Evolutionary conservation across 345 rosid genomes (phyloP).

Genomic region (Pugionium dolabratum): DNA sequence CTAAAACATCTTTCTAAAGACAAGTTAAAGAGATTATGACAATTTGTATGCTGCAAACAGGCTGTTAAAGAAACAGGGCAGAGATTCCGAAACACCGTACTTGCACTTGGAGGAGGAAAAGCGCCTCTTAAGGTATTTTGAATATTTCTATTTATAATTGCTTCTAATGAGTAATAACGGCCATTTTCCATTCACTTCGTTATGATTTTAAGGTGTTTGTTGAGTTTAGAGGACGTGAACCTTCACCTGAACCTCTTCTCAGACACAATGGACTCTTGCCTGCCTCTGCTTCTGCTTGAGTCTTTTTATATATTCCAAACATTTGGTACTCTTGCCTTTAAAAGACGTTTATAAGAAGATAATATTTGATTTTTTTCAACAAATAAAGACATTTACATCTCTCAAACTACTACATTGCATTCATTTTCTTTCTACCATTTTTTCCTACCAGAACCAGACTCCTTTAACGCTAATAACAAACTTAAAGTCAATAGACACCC

Average conservation of each 20-base stretch:
- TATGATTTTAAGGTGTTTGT: conserved; percentile 61
- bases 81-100: conserved; percentile 78
- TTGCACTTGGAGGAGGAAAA: conserved; percentile 94
- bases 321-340: neutral
- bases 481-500: neutral
- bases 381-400: conserved; percentile 29
- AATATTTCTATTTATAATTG: neutral
- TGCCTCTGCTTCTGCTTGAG: conserved; percentile 46
- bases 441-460: conserved; percentile 18
- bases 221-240: conserved; percentile 86
- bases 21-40: conserved; percentile 6
- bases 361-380: conserved; percentile 20
- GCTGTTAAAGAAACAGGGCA: conserved; percentile 84
- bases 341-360: neutral
- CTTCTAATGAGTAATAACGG: neutral
- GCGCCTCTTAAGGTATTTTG: conserved; percentile 67
- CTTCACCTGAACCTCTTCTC: conserved; percentile 84
- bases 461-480: conserved; percentile 3
- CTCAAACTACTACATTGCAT: conserved; percentile 10
- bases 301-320: neutral
- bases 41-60: conserved; percentile 41
- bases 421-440: conserved; percentile 1
- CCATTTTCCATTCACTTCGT: neutral
- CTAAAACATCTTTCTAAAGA: neutral
- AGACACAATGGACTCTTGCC: conserved; percentile 78